These are phyloP conservation scores for Melampsora allii-populina DNA, from an alignment of 1,284 basidiomycete species.

Conservation along the genomic window DNA sequence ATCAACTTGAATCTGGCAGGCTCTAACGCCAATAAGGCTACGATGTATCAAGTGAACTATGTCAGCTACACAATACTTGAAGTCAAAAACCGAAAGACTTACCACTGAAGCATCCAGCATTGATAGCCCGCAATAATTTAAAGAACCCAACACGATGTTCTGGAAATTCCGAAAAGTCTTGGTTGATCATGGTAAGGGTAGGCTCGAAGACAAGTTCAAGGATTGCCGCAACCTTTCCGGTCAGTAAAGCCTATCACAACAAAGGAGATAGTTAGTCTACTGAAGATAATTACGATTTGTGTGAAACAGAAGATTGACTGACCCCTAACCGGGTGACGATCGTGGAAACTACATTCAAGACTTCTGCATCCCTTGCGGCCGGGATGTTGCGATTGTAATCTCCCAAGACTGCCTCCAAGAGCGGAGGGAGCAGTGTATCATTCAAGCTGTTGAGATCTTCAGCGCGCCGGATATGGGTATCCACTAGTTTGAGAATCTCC, in stretches of 20 bases:
- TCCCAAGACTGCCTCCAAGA: conserved; percentile 93
- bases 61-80: neutral
- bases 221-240: conserved; percentile 92
- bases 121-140: conserved; percentile 89
- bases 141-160: conserved; percentile 98
- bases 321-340: conserved; percentile 76
- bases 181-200: conserved; percentile 97
- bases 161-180: conserved; percentile 96
- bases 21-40: conserved; percentile 79
- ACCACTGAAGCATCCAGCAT: conserved; percentile 70
- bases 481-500: conserved; percentile 90
- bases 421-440: conserved; percentile 84
- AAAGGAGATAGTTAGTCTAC: neutral
- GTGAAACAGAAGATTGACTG: conserved; percentile 7
- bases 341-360: conserved; percentile 97
- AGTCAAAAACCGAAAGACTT: neutral
- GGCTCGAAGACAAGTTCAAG: conserved; percentile 97
- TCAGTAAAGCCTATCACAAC: conserved; percentile 63
- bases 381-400: conserved; percentile 96
- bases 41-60: neutral
- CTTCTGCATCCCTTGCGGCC: conserved; percentile 90
- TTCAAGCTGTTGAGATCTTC: conserved; percentile 94
- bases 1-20: conserved; percentile 95
- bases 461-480: conserved; percentile 94
- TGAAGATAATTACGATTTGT: neutral